A percentile compares a stretch with the other conserved stretches of the same genome.
phyloP scores from a whole-genome alignment of 1,284 basidiomycete genomes.

The Tilletiopsis washingtonensis region DNA sequence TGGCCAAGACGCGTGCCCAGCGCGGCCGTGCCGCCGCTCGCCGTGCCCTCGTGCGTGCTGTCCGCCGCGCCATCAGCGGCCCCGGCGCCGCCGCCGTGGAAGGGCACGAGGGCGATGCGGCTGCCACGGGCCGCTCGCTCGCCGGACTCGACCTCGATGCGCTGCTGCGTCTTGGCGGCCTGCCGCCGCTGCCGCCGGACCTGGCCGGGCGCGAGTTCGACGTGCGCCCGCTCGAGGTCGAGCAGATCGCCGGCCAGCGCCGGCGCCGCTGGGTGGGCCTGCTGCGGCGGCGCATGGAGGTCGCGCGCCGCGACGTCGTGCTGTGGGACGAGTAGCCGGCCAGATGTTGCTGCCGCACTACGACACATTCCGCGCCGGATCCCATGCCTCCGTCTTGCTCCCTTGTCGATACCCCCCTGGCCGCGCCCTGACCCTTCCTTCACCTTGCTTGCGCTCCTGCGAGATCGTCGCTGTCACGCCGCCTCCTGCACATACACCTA shows the following conservation, averaged over 20 bases:
- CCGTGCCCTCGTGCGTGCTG: slow-evolving; percentile 30
- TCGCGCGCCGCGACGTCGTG: slow-evolving; percentile 39
- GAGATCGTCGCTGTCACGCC: too few relatives aligned
- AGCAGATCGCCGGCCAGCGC: slow-evolving; percentile 28
- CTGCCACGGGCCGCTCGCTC: slow-evolving; percentile 18
- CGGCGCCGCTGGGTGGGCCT: slow-evolving; percentile 33
- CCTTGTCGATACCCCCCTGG: too few relatives aligned
- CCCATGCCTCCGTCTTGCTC: too few relatives aligned
- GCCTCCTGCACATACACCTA: too few relatives aligned
- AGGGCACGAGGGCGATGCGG: slow-evolving; percentile 12
- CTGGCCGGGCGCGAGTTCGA: slow-evolving; percentile 33
- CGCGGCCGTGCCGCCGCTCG: slow-evolving; percentile 26
- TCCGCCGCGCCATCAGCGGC: slow-evolving; percentile 38
- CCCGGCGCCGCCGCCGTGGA: slow-evolving; percentile 17
- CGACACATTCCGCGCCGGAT: too few relatives aligned
- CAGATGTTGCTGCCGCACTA: too few relatives aligned
- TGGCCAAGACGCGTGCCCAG: slow-evolving; percentile 1
- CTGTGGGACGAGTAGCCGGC: too few relatives aligned
- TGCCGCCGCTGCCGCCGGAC: slow-evolving; percentile 27
- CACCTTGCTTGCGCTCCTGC: too few relatives aligned
- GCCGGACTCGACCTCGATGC: slow-evolving; percentile 28
- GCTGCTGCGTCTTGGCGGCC: slow-evolving; percentile 19
- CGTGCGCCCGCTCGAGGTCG: slow-evolving; percentile 39
- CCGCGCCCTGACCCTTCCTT: too few relatives aligned
- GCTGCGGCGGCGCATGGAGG: slow-evolving; percentile 37